Percentiles rank a stretch among this genome's conserved stretches.
These are phyloP conservation scores for Wickerhamomyces mucosus DNA, from an alignment of 805 yeast genomes.

Conservation along the genomic window DNA sequence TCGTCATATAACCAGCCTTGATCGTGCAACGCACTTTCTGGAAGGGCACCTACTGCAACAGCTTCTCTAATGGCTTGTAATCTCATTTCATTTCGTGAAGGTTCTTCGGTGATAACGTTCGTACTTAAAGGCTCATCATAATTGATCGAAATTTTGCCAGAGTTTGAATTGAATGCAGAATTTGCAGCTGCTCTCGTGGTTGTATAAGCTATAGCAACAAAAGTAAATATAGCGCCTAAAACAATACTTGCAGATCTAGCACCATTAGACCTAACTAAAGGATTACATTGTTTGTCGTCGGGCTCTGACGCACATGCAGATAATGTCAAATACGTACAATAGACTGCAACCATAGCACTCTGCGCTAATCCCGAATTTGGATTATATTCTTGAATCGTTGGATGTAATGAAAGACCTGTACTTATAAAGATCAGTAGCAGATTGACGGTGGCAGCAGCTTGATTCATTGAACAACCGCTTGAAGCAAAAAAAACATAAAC, in stretches of 20 bases:
- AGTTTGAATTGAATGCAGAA: conserved; percentile 46
- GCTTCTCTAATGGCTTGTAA: conserved; percentile 86
- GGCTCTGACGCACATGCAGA: conserved; percentile 96
- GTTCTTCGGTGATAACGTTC: conserved; percentile 32
- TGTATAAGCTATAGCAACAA: conserved; percentile 91
- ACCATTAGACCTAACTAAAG: conserved; percentile 79
- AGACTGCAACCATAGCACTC: conserved; percentile 88
- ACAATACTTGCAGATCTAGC: conserved; percentile 84
- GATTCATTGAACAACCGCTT: conserved; percentile 79
- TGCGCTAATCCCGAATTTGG: conserved; percentile 97
- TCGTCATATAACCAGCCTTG: conserved; percentile 45
- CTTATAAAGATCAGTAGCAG: conserved; percentile 53
- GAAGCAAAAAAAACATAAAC: conserved; percentile 83
- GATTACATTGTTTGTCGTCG: conserved; percentile 87
- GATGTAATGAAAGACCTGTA: conserved; percentile 66
- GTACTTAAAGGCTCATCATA: conserved; percentile 18
- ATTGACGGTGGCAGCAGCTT: conserved; percentile 76
- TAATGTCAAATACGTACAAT: conserved; percentile 84
- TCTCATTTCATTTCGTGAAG: conserved; percentile 66
- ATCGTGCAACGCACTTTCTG: conserved; percentile 83
- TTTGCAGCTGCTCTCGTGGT: conserved; percentile 94
- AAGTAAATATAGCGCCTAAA: conserved; percentile 87
- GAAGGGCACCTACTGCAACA: conserved; percentile 91
- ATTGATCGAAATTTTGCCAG: conserved; percentile 26
- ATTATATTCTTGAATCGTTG: conserved; percentile 81